A percentile compares a stretch with the other conserved stretches of the same genome.
phyloP scores from a whole-genome alignment of 371 early-diverging fungal genomes.

The Lichtheimia hyalospora region DNA sequence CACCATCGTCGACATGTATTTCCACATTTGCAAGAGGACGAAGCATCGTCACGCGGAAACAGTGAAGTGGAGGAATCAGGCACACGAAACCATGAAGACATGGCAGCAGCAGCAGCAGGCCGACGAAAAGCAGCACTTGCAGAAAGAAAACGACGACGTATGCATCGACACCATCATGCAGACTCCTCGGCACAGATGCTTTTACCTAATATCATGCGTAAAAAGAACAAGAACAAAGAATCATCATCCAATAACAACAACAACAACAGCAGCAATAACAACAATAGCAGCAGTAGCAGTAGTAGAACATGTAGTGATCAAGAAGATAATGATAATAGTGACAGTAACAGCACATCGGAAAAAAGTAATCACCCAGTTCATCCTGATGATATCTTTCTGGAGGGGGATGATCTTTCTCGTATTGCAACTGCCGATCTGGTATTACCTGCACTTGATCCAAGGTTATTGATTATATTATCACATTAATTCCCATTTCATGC shows the following conservation, averaged over 20 bases:
- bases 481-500: neutral
- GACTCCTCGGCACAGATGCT: slow-evolving; percentile 5
- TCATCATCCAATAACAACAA: slow-evolving; percentile 7
- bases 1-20: slow-evolving; percentile 4
- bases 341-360: slow-evolving; percentile 1
- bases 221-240: neutral
- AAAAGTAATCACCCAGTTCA: neutral
- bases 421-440: slow-evolving; percentile 26
- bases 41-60: slow-evolving; percentile 19
- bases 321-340: neutral
- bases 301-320: slow-evolving; percentile 9
- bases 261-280: slow-evolving; percentile 5
- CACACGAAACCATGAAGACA: neutral
- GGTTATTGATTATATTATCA: slow-evolving; percentile 19
- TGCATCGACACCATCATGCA: slow-evolving; percentile 28
- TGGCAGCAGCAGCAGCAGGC: too few species aligned
- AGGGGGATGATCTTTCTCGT: slow-evolving; percentile 2
- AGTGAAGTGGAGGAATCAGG: slow-evolving; percentile 25
- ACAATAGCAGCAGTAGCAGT: slow-evolving; percentile 2
- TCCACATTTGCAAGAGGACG: slow-evolving; percentile 1
- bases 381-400: neutral
- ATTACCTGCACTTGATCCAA: slow-evolving; percentile 47
- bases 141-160: slow-evolving; percentile 32
- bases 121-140: slow-evolving; percentile 12
- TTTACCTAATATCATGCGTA: slow-evolving; percentile 12